Evolutionary conservation across 2,329 filamentous ascomycete genomes (phyloP).

Genomic region (Penicillium sp.): DNA sequence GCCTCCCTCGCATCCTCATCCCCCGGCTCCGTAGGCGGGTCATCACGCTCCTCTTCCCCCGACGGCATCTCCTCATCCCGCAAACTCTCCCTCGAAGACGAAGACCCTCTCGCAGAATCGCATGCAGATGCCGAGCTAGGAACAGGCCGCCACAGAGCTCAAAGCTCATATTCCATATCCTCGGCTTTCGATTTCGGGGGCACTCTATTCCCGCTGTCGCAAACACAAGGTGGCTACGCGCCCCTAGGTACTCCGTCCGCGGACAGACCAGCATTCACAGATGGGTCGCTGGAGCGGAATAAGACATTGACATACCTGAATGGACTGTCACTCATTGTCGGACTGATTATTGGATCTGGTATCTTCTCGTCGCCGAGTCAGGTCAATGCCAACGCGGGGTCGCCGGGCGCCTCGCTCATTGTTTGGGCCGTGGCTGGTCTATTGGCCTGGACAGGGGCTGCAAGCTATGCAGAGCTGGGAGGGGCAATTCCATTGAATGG

Average conservation of each 20-base stretch:
- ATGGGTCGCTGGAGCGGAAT: constrained; percentile 85
- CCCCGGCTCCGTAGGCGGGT: constrained; percentile 60
- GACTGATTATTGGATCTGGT: constrained; percentile 91
- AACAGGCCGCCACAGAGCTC: constrained; percentile 52
- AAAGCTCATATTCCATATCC: constrained; percentile 80
- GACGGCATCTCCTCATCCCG: constrained; percentile 92
- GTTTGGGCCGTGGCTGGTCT: constrained; percentile 90
- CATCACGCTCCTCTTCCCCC: constrained; percentile 70
- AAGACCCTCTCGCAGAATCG: constrained; percentile 67
- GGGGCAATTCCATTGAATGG: constrained; percentile 95
- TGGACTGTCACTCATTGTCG: constrained; percentile 84
- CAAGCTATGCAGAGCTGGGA: constrained; percentile 92
- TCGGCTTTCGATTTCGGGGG: constrained; percentile 96
- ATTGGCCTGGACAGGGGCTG: constrained; percentile 91
- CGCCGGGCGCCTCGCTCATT: constrained; percentile 83
- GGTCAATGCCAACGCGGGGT: constrained; percentile 88
- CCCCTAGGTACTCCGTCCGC: constrained; percentile 75
- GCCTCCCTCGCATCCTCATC: constrained; percentile 89
- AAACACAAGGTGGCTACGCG: constrained; percentile 78
- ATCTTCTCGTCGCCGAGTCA: constrained; percentile 95
- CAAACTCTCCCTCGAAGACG: constrained; percentile 80
- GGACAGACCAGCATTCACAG: constrained; percentile 54
- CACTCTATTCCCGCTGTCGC: constrained; percentile 87
- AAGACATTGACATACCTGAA: constrained; percentile 96
- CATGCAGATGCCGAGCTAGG: constrained; percentile 52